phyloP scores from a whole-genome alignment of 305 asterid genomes.

The Solanum hybrid region DNA sequence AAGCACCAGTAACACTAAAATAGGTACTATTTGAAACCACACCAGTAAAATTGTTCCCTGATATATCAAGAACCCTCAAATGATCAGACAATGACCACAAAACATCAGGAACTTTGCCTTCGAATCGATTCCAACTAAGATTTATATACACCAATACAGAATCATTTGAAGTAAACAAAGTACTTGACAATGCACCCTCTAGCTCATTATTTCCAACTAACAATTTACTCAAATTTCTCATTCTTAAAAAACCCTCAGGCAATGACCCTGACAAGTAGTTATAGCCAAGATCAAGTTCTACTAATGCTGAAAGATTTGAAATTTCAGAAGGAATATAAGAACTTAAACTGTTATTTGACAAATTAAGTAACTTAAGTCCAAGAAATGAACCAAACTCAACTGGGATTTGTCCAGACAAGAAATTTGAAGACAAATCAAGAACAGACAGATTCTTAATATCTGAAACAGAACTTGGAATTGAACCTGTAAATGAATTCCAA shows the following conservation, averaged over 20 bases:
- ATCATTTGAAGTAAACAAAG: conserved; percentile 18
- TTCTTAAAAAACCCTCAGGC: conserved; percentile 29
- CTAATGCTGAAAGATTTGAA: conserved; percentile 37
- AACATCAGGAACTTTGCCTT: conserved; percentile 26
- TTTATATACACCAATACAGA: conserved; percentile 19
- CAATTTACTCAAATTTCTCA: conserved; percentile 34
- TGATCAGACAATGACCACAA: conserved; percentile 22
- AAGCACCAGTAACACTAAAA: conserved; percentile 13
- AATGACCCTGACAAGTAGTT: conserved; percentile 44
- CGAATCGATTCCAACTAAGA: conserved; percentile 24
- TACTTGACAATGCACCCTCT: conserved; percentile 24
- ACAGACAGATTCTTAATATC: conserved; percentile 32
- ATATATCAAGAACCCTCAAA: conserved; percentile 38
- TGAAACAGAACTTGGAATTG: conserved; percentile 29
- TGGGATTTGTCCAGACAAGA: conserved; percentile 45
- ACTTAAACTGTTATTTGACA: conserved; percentile 48
- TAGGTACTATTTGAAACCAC: conserved; percentile 16
- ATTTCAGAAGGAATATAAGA: conserved; percentile 43
- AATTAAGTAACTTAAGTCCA: conserved; percentile 27
- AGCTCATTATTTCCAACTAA: conserved; percentile 36
- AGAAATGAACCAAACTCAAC: conserved; percentile 33
- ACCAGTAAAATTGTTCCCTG: conserved; percentile 56
- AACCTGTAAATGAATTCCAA: conserved; percentile 26
- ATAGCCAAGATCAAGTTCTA: conserved; percentile 45
- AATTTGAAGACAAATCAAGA: conserved; percentile 59